Evolutionary conservation across 2,329 filamentous ascomycete species (phyloP).

Genomic region (Malbranchea cinnamomea): DNA sequence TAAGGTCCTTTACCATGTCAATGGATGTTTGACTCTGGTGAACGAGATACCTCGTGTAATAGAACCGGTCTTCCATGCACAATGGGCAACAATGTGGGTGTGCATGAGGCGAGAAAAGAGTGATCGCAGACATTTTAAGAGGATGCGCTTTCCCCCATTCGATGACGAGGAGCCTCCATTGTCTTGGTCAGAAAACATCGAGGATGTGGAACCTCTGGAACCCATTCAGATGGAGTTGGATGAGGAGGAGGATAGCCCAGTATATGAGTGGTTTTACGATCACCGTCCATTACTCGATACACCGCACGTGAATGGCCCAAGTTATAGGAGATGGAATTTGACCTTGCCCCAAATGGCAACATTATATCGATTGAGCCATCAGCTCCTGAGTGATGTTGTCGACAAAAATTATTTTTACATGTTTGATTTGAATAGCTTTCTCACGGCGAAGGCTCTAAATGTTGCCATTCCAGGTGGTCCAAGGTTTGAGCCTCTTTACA

Average conservation of each 20-base stretch:
- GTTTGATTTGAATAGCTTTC: slow-evolving; percentile 87
- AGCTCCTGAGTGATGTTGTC: slow-evolving; percentile 77
- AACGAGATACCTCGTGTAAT: slow-evolving; percentile 96
- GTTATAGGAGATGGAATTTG: slow-evolving; percentile 93
- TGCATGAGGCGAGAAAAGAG: slow-evolving; percentile 97
- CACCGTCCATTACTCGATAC: slow-evolving; percentile 83
- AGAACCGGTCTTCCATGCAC: slow-evolving; percentile 92
- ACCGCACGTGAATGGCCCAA: slow-evolving; percentile 84
- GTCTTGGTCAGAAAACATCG: slow-evolving; percentile 97
- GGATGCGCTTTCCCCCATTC: slow-evolving; percentile 97
- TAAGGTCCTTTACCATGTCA: slow-evolving; percentile 96
- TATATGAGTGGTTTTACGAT: slow-evolving; percentile 97
- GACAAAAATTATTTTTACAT: slow-evolving; percentile 98
- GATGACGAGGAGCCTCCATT: slow-evolving; percentile 96
- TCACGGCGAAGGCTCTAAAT: slow-evolving; percentile 92
- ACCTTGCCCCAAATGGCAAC: slow-evolving; percentile 90
- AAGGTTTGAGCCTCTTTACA: slow-evolving; percentile 92
- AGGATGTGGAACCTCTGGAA: slow-evolving; percentile 92
- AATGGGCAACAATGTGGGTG: slow-evolving; percentile 99
- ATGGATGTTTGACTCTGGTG: slow-evolving; percentile 89
- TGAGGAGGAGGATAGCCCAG: slow-evolving; percentile 77
- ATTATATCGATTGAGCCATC: slow-evolving; percentile 78
- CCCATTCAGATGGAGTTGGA: slow-evolving; percentile 98
- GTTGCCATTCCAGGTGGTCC: slow-evolving; percentile 96
- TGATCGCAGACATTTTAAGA: slow-evolving; percentile 88